phyloP scores from a whole-genome alignment of 2,329 filamentous ascomycete species.

The Periconia macrospinosa region DNA sequence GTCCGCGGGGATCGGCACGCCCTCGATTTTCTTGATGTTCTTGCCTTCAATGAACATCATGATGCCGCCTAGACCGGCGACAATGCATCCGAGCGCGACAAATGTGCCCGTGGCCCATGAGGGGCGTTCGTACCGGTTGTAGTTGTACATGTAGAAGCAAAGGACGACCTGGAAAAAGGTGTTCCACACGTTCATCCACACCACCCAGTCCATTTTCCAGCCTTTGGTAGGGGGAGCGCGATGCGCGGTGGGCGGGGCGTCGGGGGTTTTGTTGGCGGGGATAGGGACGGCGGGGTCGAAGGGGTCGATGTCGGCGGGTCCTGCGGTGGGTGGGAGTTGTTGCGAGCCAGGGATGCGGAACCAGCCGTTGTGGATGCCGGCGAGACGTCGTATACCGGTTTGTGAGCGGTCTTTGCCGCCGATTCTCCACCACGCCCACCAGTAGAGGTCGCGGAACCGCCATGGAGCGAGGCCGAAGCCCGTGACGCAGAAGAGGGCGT shows the following conservation, averaged over 20 bases:
- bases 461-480: conserved; percentile 83
- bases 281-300: conserved; percentile 60
- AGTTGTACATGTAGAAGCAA: conserved; percentile 80
- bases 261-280: conserved; percentile 64
- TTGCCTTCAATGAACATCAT: conserved; percentile 72
- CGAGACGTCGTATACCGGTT: conserved; percentile 66
- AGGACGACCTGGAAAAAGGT: conserved; percentile 75
- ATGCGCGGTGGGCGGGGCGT: conserved; percentile 70
- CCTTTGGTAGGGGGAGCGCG: conserved; percentile 67
- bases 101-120: conserved; percentile 80
- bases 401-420: conserved; percentile 50
- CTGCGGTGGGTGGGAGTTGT: conserved; percentile 46
- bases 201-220: conserved; percentile 79
- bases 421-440: conserved; percentile 63
- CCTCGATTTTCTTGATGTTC: conserved; percentile 42
- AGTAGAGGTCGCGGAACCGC: conserved; percentile 80
- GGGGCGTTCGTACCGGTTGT: conserved; percentile 73
- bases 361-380: conserved; percentile 75
- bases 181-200: conserved; percentile 79
- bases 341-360: conserved; percentile 71
- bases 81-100: conserved; percentile 71
- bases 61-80: conserved; percentile 68
- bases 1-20: conserved; percentile 33
- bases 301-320: conserved; percentile 27
- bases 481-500: conserved; percentile 83